These are phyloP conservation scores for Atkinsonella hypoxylon DNA, from an alignment of 2,329 filamentous ascomycete genomes.

Conservation along the genomic window DNA sequence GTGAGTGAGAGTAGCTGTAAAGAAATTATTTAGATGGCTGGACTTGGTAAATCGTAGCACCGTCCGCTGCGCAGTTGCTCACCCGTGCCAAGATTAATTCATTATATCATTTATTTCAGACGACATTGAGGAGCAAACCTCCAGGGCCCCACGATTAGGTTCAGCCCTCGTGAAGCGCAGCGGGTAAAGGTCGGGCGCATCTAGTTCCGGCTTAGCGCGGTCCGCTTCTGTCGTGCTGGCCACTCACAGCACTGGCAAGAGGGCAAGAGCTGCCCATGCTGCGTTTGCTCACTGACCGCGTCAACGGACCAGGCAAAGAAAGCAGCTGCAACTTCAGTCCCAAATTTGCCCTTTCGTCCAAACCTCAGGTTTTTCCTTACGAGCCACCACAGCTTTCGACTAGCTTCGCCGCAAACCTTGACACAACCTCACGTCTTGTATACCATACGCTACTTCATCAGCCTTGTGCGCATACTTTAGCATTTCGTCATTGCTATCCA, in stretches of 20 bases:
- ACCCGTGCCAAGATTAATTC: no score
- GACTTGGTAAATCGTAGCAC: no score
- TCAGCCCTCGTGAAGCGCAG: conserved; percentile 19
- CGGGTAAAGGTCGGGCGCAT: conserved; percentile 20
- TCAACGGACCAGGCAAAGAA: conserved; percentile 2
- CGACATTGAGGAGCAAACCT: background rate
- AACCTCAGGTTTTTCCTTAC: conserved; percentile 23
- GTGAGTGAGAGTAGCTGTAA: no score
- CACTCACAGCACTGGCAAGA: conserved; percentile 6
- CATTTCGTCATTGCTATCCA: conserved; percentile 5
- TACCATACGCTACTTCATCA: conserved; percentile 3
- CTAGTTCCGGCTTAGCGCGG: conserved; percentile 12
- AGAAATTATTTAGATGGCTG: no score
- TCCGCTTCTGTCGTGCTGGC: background rate
- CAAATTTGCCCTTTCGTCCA: conserved; percentile 20
- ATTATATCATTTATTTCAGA: no score
- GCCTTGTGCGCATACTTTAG: conserved; percentile 5
- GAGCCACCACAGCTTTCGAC: conserved; percentile 5
- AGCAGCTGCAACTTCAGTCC: conserved; percentile 11
- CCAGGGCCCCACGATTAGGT: conserved; percentile 18
- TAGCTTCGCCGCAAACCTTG: conserved; percentile 10
- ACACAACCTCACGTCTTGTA: conserved; percentile 8
- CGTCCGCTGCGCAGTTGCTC: no score
- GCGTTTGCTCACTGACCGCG: conserved; percentile 1
- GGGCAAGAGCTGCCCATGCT: conserved; percentile 1